These are phyloP conservation scores for Cryphonectria parasitica DNA, from an alignment of 2,329 filamentous ascomycete genomes.

Conservation along the genomic window DNA sequence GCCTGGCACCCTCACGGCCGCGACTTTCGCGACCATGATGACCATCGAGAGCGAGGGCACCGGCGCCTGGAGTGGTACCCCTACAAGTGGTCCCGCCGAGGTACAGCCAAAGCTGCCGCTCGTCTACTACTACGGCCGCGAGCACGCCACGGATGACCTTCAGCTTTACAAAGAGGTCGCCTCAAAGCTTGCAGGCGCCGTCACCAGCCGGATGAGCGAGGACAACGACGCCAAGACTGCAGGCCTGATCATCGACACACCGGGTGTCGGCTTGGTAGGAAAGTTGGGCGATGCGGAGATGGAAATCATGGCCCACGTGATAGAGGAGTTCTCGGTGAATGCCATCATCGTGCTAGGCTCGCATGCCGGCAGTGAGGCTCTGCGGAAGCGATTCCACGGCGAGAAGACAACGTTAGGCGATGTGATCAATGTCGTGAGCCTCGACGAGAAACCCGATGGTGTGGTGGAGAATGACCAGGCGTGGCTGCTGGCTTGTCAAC, in stretches of 20 bases:
- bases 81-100: slow-evolving; percentile 85
- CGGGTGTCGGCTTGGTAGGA: slow-evolving; percentile 68
- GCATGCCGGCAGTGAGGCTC: slow-evolving; percentile 73
- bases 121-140: slow-evolving; percentile 84
- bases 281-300: slow-evolving; percentile 58
- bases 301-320: slow-evolving; percentile 80
- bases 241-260: slow-evolving; percentile 86
- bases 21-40: slow-evolving; percentile 84
- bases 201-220: slow-evolving; percentile 76
- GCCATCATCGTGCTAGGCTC: slow-evolving; percentile 83
- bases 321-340: slow-evolving; percentile 70
- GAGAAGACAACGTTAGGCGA: slow-evolving; percentile 65
- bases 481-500: slow-evolving; percentile 74
- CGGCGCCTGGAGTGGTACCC: slow-evolving; percentile 86
- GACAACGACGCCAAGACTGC: slow-evolving; percentile 71
- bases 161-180: slow-evolving; percentile 74
- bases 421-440: slow-evolving; percentile 71
- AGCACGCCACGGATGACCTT: slow-evolving; percentile 72
- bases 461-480: slow-evolving; percentile 75
- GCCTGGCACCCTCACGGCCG: slow-evolving; percentile 81
- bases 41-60: slow-evolving; percentile 74
- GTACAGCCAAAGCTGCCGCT: slow-evolving; percentile 91
- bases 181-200: slow-evolving; percentile 76
- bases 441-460: slow-evolving; percentile 80
- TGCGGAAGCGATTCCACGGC: slow-evolving; percentile 68